Percentiles rank a stretch among this genome's conserved stretches.
Evolutionary conservation across 176 grass and related monocot genomes (phyloP).

Genomic region (Chloris gayana): DNA sequence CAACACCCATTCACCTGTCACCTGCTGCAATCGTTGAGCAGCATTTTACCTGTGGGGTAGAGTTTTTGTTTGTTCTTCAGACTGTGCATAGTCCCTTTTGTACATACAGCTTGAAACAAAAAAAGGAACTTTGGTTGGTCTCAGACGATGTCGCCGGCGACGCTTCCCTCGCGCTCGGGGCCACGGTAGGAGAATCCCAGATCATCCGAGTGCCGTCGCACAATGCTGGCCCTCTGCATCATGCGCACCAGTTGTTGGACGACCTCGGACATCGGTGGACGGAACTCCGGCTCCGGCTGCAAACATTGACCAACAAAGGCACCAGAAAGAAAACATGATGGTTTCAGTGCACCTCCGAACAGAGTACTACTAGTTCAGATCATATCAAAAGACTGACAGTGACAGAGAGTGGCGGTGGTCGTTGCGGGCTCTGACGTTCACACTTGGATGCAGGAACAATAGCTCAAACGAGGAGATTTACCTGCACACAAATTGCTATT

Average conservation of each 20-base stretch:
- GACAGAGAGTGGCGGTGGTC: neutral
- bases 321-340: neutral
- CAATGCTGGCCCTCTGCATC: constrained; percentile 75
- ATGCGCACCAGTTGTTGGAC: constrained; percentile 91
- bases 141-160: constrained; percentile 25
- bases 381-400: neutral
- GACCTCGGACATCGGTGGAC: constrained; percentile 92
- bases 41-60: neutral
- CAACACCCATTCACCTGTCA: too few species aligned
- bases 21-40: neutral
- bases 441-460: neutral
- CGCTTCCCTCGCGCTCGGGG: constrained; percentile 51
- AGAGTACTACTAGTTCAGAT: neutral
- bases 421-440: neutral
- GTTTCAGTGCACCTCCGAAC: neutral
- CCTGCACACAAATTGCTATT: constrained; percentile 94
- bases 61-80: neutral
- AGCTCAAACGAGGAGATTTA: constrained; percentile 17
- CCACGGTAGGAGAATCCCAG: constrained; percentile 68
- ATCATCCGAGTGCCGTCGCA: constrained; percentile 69
- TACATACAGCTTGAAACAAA: neutral
- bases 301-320: constrained; percentile 10
- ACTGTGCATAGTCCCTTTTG: neutral
- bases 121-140: neutral
- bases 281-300: constrained; percentile 94